Evolutionary conservation across 331 rosid species (phyloP).

Genomic region (Rhamnella rubrinervis): DNA sequence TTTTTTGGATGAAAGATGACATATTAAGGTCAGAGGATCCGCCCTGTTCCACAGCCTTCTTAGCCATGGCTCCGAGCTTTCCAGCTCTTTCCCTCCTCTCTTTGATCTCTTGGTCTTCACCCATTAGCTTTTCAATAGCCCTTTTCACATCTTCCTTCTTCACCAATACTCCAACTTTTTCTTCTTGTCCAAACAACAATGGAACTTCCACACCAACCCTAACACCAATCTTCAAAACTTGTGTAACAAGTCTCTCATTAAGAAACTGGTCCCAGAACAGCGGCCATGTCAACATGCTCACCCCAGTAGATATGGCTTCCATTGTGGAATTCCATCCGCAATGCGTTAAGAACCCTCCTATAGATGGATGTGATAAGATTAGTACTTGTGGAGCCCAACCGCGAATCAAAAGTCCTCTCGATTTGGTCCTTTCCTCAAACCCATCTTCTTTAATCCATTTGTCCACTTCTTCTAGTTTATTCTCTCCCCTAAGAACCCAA

Average conservation of each 20-base stretch:
- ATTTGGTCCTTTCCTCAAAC: too few relatives aligned
- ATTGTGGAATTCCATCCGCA: neutral
- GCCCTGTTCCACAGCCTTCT: neutral
- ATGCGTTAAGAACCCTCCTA: neutral
- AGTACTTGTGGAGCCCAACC: neutral
- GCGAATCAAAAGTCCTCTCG: too few relatives aligned
- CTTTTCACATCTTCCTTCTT: neutral
- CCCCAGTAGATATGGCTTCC: neutral
- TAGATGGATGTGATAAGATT: neutral
- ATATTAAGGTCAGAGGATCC: neutral
- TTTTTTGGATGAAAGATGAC: neutral
- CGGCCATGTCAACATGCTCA: neutral
- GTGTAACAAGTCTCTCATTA: neutral
- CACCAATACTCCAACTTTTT: neutral
- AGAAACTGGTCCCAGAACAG: neutral
- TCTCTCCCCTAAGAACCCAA: too few relatives aligned
- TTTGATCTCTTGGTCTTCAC: neutral
- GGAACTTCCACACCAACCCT: neutral
- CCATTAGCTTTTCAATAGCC: neutral
- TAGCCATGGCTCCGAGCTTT: neutral
- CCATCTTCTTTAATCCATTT: too few relatives aligned
- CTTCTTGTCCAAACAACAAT: neutral
- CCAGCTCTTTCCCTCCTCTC: neutral
- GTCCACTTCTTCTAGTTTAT: too few relatives aligned
- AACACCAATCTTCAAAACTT: neutral